phyloP scores from a whole-genome alignment of 306 rosid genomes.

The Cucumis sativus region DNA sequence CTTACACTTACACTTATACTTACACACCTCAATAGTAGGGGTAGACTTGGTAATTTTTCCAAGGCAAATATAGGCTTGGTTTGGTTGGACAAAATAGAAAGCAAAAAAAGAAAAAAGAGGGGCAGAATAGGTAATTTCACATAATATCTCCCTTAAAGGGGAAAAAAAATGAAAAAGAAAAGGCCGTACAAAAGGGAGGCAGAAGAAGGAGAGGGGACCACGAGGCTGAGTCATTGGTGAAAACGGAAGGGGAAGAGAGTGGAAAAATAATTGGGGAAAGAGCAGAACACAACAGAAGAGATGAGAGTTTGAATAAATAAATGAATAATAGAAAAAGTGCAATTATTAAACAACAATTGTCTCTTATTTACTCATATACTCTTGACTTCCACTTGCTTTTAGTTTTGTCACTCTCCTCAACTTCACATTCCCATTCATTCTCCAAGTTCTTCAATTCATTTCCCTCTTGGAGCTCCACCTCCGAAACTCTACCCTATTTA shows the following conservation, averaged over 20 bases:
- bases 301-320: neutral
- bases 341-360: neutral
- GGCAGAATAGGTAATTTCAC: neutral
- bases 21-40: neutral
- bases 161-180: neutral
- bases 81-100: too few species aligned
- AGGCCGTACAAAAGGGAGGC: neutral
- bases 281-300: neutral
- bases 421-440: neutral
- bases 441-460: neutral
- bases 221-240: neutral
- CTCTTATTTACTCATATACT: neutral
- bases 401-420: neutral
- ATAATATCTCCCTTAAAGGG: neutral
- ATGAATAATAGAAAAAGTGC: neutral
- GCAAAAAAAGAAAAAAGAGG: neutral
- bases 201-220: neutral
- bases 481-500: too few species aligned
- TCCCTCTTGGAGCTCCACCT: too few species aligned
- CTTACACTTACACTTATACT: neutral
- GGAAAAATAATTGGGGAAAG: neutral
- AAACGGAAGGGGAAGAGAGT: neutral
- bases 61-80: neutral
- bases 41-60: neutral
- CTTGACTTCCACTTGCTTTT: neutral